A percentile compares a stretch with the other conserved stretches of the same genome.
These are phyloP conservation scores for Phytopythium sindhum DNA, from an alignment of 352 stramenopile species.

Conservation along the genomic window DNA sequence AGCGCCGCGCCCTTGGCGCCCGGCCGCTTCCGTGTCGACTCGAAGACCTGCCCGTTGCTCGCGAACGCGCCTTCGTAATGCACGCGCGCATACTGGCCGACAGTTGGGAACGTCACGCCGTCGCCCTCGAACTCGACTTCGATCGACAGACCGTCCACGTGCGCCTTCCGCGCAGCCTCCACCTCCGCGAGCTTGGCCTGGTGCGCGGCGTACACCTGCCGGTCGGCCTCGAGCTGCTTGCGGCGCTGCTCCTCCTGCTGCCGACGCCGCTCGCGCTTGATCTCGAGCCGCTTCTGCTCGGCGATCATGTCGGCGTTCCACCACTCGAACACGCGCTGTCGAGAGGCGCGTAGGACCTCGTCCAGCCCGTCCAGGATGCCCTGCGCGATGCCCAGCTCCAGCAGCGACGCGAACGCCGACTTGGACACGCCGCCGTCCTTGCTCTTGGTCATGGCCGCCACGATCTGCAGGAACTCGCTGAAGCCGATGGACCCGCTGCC, in stretches of 20 bases:
- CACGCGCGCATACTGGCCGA: slow-evolving; percentile 66
- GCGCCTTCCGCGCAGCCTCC: slow-evolving; percentile 33
- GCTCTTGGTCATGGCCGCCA: slow-evolving; percentile 51
- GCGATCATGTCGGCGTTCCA: slow-evolving; percentile 64
- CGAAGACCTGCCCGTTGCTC: slow-evolving; percentile 47
- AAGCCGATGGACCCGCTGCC: slow-evolving; percentile 66
- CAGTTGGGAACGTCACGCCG: slow-evolving; percentile 44
- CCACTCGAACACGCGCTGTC: slow-evolving; percentile 52
- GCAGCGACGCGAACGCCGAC: slow-evolving; percentile 43
- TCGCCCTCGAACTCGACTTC: slow-evolving; percentile 60
- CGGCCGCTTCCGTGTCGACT: slow-evolving; percentile 57
- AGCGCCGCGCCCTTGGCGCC: slow-evolving; percentile 30
- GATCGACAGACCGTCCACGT: slow-evolving; percentile 42
- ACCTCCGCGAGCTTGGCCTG: slow-evolving; percentile 41
- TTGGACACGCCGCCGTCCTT: slow-evolving; percentile 17
- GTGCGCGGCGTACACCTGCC: slow-evolving; percentile 32
- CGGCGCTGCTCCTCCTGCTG: slow-evolving; percentile 45
- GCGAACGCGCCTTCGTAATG: slow-evolving; percentile 68
- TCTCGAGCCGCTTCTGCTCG: slow-evolving; percentile 58
- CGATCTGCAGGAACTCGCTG: slow-evolving; percentile 70
- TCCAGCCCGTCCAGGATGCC: slow-evolving; percentile 61
- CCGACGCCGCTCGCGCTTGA: slow-evolving; percentile 47
- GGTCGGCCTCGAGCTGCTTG: slow-evolving; percentile 40
- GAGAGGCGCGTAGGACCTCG: slow-evolving; percentile 50
- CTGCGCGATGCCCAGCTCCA: slow-evolving; percentile 60